Evolutionary conservation across 2,329 filamentous ascomycete genomes (phyloP), one percentile per base, ranked within the genome.

Genomic region (Didymella pomorum): DNA sequence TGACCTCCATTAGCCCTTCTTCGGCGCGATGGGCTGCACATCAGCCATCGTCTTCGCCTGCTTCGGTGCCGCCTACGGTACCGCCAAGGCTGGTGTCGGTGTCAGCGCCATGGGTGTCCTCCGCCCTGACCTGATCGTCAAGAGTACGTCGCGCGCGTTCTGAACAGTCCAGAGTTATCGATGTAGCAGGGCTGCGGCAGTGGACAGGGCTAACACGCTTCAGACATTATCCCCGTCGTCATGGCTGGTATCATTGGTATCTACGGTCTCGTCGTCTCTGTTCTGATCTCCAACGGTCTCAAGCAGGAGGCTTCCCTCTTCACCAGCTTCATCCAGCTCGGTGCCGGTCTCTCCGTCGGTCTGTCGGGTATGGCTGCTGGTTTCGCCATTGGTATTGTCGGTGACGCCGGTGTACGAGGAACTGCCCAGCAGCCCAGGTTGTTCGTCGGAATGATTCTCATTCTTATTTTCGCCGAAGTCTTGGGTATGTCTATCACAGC

Each of bases 181-280:
- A 41, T 20, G 6, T 41, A 21, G 35, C 37, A 20, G 20, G 18
- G 20, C 20, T 23, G 7, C 23, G 4, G 8, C 2, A n/a, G 2
- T 5, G 6, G 14, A 16, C 6, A 20, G n/a, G 28, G 44, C 61
- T 75, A 55, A 70, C 51, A 33, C 39, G 21, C 59, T 55, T 10
- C 69, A 98, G 94, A 97, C 87, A 97, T 98, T 80, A 94, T 98
- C 67, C 95, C 95, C 79, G 95, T 98, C 82, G 97, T 99, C 89
- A 99, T 99, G 95, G 95, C 95, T 86, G 95, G 95, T 98, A 99
- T 99, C 82, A 98, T 99, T 82, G 95, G 92, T 90, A 98, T 99
- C 81, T 99, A 83, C 78, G 81, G 81, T 68, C 78, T 83, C 53
- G 81, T 83, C 74, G 81, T 83, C 51, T 83, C 81, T 43, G 81